These are phyloP conservation scores for Aspergillus tubingensis DNA, from an alignment of 2,329 filamentous ascomycete species.

Conservation along the genomic window DNA sequence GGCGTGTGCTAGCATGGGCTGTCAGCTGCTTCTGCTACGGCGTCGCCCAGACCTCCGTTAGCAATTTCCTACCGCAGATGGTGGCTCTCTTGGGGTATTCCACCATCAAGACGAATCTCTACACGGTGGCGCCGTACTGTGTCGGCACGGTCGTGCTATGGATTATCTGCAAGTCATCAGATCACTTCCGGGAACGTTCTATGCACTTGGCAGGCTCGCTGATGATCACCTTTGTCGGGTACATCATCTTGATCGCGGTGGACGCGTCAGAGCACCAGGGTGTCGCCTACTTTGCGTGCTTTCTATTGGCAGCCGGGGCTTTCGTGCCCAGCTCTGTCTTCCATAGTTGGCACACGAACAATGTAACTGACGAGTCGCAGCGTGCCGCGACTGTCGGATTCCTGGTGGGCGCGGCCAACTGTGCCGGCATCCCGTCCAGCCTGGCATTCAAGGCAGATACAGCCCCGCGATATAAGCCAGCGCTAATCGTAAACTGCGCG, in stretches of 20 bases:
- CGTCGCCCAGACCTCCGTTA: slow-evolving; percentile 31
- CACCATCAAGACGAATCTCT: slow-evolving; percentile 67
- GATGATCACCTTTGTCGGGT: slow-evolving; percentile 18
- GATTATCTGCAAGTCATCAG: slow-evolving; percentile 63
- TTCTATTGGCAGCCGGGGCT: slow-evolving; percentile 12
- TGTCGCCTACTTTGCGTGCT: slow-evolving; percentile 17
- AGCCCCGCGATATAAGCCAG: slow-evolving; percentile 12
- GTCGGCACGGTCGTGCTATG: slow-evolving; percentile 70
- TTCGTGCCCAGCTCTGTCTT: slow-evolving; percentile 14
- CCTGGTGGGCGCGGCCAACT: slow-evolving; percentile 17
- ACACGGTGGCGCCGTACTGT: slow-evolving; percentile 68
- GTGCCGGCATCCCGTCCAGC: slow-evolving; percentile 16
- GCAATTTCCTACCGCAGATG: slow-evolving; percentile 35
- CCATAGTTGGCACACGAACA: slow-evolving; percentile 19
- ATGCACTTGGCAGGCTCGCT: slow-evolving; percentile 18
- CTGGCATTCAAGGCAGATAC: slow-evolving; percentile 16
- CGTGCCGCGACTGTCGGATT: slow-evolving; percentile 15
- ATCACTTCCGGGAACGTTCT: slow-evolving; percentile 23
- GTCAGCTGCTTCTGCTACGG: slow-evolving; percentile 33
- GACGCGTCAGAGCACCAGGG: slow-evolving; percentile 11
- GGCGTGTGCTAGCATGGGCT: slow-evolving; percentile 31
- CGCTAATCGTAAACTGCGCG: slow-evolving; percentile 14
- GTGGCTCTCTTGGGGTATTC: slow-evolving; percentile 45
- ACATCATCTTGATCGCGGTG: slow-evolving; percentile 16
- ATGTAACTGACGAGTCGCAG: slow-evolving; percentile 10